Percentiles rank a stretch among this genome's conserved stretches.
These are phyloP conservation scores for Inga leiocalycina DNA, from an alignment of 306 rosid species.

Conservation along the genomic window DNA sequence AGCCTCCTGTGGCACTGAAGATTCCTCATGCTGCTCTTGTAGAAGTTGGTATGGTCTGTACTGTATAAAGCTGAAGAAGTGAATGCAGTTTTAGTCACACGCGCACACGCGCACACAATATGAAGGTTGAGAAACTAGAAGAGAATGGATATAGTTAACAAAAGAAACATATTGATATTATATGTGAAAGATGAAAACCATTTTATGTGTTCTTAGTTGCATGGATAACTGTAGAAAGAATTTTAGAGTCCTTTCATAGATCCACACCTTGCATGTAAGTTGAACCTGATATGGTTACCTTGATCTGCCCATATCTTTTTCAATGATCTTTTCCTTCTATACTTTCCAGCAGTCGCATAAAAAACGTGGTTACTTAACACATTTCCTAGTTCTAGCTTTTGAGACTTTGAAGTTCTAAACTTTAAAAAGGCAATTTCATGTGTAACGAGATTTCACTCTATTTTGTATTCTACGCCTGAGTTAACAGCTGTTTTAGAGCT, in stretches of 20 bases:
- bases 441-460: too few relatives aligned
- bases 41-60: conserved; percentile 72
- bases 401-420: background rate
- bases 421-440: too few relatives aligned
- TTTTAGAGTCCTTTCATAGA: background rate
- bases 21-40: conserved; percentile 91
- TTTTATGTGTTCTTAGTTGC: background rate
- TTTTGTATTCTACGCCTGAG: too few relatives aligned
- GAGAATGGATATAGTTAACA: background rate
- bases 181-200: background rate
- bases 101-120: background rate
- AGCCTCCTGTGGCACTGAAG: conserved; percentile 65
- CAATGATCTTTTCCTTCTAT: background rate
- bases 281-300: background rate
- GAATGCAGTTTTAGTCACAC: background rate
- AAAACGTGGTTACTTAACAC: background rate
- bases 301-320: background rate
- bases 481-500: too few relatives aligned
- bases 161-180: background rate
- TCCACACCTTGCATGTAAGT: background rate
- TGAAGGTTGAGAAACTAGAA: background rate
- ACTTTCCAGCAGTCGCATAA: background rate
- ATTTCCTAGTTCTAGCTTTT: background rate
- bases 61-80: conserved; percentile 38
- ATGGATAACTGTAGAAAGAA: background rate